These are phyloP conservation scores for Tuber magnatum DNA, from an alignment of 495 filamentous ascomycete genomes.

Conservation along the genomic window DNA sequence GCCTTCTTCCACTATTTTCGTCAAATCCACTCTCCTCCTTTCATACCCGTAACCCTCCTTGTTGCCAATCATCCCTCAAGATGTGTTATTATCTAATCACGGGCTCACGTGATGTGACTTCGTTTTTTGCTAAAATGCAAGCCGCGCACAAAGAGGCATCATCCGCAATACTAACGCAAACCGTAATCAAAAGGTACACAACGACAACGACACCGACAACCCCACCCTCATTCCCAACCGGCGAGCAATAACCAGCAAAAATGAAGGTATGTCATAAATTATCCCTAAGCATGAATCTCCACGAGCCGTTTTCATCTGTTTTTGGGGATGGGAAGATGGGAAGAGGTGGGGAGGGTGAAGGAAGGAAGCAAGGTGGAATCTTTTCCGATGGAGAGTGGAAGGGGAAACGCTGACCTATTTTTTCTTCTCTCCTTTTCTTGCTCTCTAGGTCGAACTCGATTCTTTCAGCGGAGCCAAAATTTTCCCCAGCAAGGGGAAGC, in stretches of 20 bases:
- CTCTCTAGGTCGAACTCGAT: conserved; percentile 39
- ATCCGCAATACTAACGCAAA: conserved; percentile 10
- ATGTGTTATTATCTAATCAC: not conserved
- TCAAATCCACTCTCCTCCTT: not conserved
- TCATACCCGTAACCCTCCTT: not conserved
- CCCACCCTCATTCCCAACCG: conserved; percentile 22
- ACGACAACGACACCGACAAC: conserved; percentile 21
- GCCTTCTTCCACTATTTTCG: not conserved
- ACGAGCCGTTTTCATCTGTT: conserved; percentile 9
- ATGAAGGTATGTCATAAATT: conserved; percentile 39
- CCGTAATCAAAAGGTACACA: conserved; percentile 18
- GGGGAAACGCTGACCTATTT: conserved; percentile 19
- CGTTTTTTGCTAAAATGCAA: conserved; percentile 13
- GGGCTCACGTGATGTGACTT: conserved; percentile 32
- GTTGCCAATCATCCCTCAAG: not conserved
- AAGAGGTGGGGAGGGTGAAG: not conserved
- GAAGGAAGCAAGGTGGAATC: not conserved
- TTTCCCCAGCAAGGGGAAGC: conserved; percentile 53
- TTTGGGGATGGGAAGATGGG: not conserved
- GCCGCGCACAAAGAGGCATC: conserved; percentile 19
- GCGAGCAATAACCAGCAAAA: conserved; percentile 35
- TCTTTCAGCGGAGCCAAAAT: conserved; percentile 42
- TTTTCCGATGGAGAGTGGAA: conserved; percentile 10
- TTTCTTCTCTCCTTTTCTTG: not conserved
- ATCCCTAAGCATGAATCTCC: not conserved